Base-by-base conservation (phyloP, 371 early-diverging fungal genomes). In the Mortierella sp. region DNA sequence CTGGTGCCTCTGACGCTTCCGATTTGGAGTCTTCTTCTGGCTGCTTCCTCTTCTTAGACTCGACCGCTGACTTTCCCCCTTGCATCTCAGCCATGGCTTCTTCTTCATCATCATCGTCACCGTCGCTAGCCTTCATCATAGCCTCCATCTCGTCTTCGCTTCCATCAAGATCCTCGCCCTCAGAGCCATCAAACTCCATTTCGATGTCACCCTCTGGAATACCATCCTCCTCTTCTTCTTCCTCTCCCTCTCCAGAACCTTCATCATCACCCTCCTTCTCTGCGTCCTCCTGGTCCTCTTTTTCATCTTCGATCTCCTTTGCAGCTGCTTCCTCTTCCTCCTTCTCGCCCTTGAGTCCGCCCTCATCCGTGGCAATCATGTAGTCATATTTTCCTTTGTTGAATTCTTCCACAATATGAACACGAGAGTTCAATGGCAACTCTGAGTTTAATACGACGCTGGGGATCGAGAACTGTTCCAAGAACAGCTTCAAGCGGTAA, bases 301-400 rank as follows among this genome's bases (percentile, higher is more conserved):
- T 77, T 11, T 67, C 73, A 2, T 76, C 85, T 83, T 21, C 77
- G 74, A 11, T 75, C 65, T 62, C 85, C 86, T 43, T 63, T 36
- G 24, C 68, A 74, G 72, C 43, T 1, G 63, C 70, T 63, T 88
- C 89, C 10, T 90, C 92, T 16, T 88, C 89, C 43, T 93, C 95
- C 61, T 86, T 86, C 70, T 94, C 95, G 15, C 92, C 93, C 70
- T 89, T 90, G 41, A 88, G 84, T 50, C 91, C 91, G 7, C 91
- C 88, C 76, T 96, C 97, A 72, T 99, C 99, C 0, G 97, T 96
- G 8, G 99, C 98, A 85, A 99, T 96, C 69, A 98, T 90, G 77
- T 94, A 95, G 70, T 97, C 96, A 84, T 97, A 99, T 2, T 96
- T 90, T n/a, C 99, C 99, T 50, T 94, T 91, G 85, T 98, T 98